Evolutionary conservation across 164 flowering plant species (phyloP), one percentile per base, ranked within the genome.

Genomic region (Tetracentron sinense): DNA sequence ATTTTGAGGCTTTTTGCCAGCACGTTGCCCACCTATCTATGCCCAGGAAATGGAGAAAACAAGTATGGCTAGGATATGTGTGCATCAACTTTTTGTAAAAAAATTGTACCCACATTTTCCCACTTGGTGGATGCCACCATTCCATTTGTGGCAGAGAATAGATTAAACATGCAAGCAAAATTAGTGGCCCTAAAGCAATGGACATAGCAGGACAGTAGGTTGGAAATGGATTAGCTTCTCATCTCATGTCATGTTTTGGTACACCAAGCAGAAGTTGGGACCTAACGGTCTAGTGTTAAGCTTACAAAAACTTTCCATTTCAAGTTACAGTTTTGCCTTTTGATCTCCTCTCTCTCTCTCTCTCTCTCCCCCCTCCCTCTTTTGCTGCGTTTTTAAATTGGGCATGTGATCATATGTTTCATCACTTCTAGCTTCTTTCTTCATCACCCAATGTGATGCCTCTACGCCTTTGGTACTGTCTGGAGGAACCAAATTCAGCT

Each of bases 401-500:
- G 51, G 12, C 27, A 17, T 52, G 27, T 54, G n/a, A n/a, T n/a
- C n/a, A n/a, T n/a, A n/a, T n/a, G n/a, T 46, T 63, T 62, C 61
- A 44, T 64, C 70, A 52, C 60, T 68, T 48, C 29, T 50, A 90
- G 98, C 83, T 89, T 75, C 79, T 90, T 69, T 76, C 82, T 54
- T 71, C 86, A 71, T 77, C 89, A 53, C 77, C 90, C 8, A 75
- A 30, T 25, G 81, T 70, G n/a, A 79, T 77, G 79, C 89, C 90
- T 54, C 73, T 94, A 67, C 77, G 56, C 35, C 72, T 93, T 56
- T 86, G 83, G 65, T 85, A 81, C 67, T 79, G 77, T 69, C 60
- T 62, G 1, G 70, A 58, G 17, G 94, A 92, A 60, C 78, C 89
- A 21, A 88, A 87, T 77, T 86, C 94, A 35, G 80, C 80, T 17